Evolutionary conservation across 331 rosid genomes (phyloP), one percentile per base, ranked within the genome.

Genomic region (Rosa hybrid): DNA sequence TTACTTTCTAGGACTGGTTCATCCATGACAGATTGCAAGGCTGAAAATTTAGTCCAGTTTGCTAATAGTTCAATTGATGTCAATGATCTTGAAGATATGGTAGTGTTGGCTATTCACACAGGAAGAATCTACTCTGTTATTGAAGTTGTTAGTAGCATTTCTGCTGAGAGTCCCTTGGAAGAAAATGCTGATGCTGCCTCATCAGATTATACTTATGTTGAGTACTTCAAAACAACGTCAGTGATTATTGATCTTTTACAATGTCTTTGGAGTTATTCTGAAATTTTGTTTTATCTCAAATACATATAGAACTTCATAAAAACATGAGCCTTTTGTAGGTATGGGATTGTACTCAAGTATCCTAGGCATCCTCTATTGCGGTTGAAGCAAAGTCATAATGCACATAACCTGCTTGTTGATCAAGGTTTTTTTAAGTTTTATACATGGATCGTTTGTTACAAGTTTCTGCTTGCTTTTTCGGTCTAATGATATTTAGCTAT

Each of bases 381-480:
- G 60, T 84, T 95, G 89, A 95, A 89, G 90, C 98, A 95, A 90
- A 87, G 94, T 77, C 99, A 95, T 88, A 95, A 91, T 69, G 84
- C 99, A 20, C 99, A 95, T 88, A 95, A 95, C 85, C 92, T 95
- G 83, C 90, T 95, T 79, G 87, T 88, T 9, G 90, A 86, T 71
- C 89, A 87, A 86, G 99, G 98, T 94, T 44, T 25, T 25, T 87
- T 83, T 65, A 13, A 82, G 75, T 84, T 84, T 59, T 57, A 50
- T 74, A 30, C 18, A 70, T 63, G 75, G 12, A 82, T 76, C 72
- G 76, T 73, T 86, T 68, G 73, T 74, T 48, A 77, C 45, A 71
- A 12, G 27, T 48, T 76, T 77, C 38, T 79, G 64, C 54, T 13
- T 27, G 10, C 10, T 13, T 46, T 48, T 46, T 3, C 1, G 3